Percentiles rank a stretch among this genome's conserved stretches.
phyloP scores from a whole-genome alignment of 2,329 filamentous ascomycete genomes.

The Beauveria asiatica region DNA sequence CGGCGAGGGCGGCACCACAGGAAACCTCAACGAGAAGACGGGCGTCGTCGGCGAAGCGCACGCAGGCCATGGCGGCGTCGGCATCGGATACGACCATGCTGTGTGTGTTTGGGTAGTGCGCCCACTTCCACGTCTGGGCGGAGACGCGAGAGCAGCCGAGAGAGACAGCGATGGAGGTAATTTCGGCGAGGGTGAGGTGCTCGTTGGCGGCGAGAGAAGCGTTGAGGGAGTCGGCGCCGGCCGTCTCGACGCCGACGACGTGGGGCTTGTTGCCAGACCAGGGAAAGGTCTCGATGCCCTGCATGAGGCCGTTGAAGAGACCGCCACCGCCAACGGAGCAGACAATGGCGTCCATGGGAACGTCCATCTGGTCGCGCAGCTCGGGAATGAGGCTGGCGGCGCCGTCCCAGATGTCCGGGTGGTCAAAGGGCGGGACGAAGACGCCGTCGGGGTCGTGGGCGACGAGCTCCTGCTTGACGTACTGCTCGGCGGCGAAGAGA shows the following conservation, averaged over 20 bases:
- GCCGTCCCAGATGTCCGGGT: slow-evolving; percentile 59
- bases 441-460: slow-evolving; percentile 43
- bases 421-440: slow-evolving; percentile 64
- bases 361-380: slow-evolving; percentile 31
- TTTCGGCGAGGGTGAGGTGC: slow-evolving; percentile 57
- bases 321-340: slow-evolving; percentile 78
- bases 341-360: slow-evolving; percentile 58
- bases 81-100: slow-evolving; percentile 37
- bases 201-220: slow-evolving; percentile 47
- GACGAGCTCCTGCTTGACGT: slow-evolving; percentile 52
- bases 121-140: slow-evolving; percentile 58
- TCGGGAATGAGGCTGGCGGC: slow-evolving; percentile 50
- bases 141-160: slow-evolving; percentile 69
- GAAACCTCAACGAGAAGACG: slow-evolving; percentile 73
- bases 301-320: slow-evolving; percentile 65
- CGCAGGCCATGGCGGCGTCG: slow-evolving; percentile 71
- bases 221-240: slow-evolving; percentile 61
- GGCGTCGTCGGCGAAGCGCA: slow-evolving; percentile 73
- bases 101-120: slow-evolving; percentile 31
- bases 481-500: slow-evolving; percentile 61
- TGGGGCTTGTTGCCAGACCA: slow-evolving; percentile 30
- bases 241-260: slow-evolving; percentile 68
- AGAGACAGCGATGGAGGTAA: slow-evolving; percentile 67
- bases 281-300: slow-evolving; percentile 49
- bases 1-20: slow-evolving; percentile 72